Evolutionary conservation across 2,329 filamentous ascomycete genomes (phyloP).

Genomic region (Calonectria fujianensis): DNA sequence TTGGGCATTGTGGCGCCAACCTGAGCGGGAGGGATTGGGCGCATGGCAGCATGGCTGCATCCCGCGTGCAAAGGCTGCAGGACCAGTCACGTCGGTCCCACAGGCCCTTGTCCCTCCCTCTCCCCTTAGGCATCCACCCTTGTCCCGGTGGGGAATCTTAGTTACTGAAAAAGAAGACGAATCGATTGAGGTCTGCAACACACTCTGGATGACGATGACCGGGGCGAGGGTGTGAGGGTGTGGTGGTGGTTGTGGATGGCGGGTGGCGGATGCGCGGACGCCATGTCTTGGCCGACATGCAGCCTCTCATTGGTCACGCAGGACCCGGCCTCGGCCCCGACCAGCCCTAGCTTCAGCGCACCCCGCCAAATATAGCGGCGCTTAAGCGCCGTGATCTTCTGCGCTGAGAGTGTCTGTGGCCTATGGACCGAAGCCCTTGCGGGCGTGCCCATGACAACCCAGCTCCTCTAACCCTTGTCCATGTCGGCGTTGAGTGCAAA

Average conservation of each 20-base stretch:
- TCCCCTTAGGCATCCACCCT: conserved; percentile 6
- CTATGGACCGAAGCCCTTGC: conserved; percentile 22
- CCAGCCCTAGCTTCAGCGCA: conserved; percentile 45
- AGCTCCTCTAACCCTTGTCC: conserved; percentile 14
- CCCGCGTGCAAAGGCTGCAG: conserved; percentile 38
- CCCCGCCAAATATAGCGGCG: conserved; percentile 57
- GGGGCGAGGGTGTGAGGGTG: conserved; percentile 16
- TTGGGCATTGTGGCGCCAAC: conserved; percentile 36
- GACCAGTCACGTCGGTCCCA: conserved; percentile 34
- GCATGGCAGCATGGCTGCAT: conserved; percentile 34
- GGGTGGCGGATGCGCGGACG: conserved; percentile 28
- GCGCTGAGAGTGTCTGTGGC: conserved; percentile 23
- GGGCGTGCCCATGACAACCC: conserved; percentile 24
- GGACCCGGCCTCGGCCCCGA: conserved; percentile 37
- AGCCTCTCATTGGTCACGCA: conserved; percentile 30
- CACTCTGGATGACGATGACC: conserved; percentile 16
- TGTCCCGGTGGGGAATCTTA: conserved; percentile 34
- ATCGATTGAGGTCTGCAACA: conserved; percentile 24
- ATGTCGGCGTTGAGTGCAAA: conserved; percentile 24
- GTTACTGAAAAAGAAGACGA: conserved; percentile 45
- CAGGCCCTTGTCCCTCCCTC: neutral
- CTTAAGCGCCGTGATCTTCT: conserved; percentile 44
- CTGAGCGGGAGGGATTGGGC: conserved; percentile 31
- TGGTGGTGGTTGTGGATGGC: conserved; percentile 32
- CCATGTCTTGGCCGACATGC: conserved; percentile 29